These are phyloP conservation scores for Penicillium paradoxum DNA, from an alignment of 495 filamentous ascomycete genomes.

Conservation along the genomic window DNA sequence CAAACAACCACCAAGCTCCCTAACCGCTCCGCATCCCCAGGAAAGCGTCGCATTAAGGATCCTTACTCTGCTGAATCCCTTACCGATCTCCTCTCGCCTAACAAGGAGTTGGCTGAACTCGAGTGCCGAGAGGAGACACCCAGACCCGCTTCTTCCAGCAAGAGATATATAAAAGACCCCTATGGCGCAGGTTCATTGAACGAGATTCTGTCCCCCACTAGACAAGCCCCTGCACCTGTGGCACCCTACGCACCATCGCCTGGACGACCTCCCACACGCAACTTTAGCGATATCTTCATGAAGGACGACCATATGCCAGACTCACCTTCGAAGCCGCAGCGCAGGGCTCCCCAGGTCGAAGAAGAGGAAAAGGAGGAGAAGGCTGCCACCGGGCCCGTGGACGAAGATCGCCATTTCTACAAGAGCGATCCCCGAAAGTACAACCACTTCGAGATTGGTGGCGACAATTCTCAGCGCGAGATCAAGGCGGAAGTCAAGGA, in stretches of 20 bases:
- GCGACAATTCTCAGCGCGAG: conserved; percentile 44
- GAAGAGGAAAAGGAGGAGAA: conserved; percentile 40
- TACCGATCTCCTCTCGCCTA: conserved; percentile 34
- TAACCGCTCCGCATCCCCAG: conserved; percentile 45
- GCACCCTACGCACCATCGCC: conserved; percentile 43
- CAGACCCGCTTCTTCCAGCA: conserved; percentile 11
- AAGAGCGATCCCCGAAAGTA: conserved; percentile 70
- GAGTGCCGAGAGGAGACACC: neutral
- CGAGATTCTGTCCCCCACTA: conserved; percentile 24
- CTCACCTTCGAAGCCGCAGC: conserved; percentile 50
- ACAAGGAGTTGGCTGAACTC: conserved; percentile 23
- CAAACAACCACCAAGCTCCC: conserved; percentile 24
- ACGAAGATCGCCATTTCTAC: conserved; percentile 40
- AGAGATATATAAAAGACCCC: conserved; percentile 22
- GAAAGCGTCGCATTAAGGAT: conserved; percentile 51
- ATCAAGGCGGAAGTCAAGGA: conserved; percentile 34
- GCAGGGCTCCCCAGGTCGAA: conserved; percentile 61
- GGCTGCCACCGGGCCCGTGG: conserved; percentile 12
- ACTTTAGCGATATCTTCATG: conserved; percentile 61
- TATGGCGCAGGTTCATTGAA: conserved; percentile 23
- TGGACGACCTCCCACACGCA: conserved; percentile 57
- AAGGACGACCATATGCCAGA: conserved; percentile 39
- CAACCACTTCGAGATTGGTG: conserved; percentile 80
- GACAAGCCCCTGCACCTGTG: conserved; percentile 18
- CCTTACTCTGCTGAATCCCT: conserved; percentile 71